phyloP scores from a whole-genome alignment of 176 grass and related monocot species.

The Aegilops umbellulata region DNA sequence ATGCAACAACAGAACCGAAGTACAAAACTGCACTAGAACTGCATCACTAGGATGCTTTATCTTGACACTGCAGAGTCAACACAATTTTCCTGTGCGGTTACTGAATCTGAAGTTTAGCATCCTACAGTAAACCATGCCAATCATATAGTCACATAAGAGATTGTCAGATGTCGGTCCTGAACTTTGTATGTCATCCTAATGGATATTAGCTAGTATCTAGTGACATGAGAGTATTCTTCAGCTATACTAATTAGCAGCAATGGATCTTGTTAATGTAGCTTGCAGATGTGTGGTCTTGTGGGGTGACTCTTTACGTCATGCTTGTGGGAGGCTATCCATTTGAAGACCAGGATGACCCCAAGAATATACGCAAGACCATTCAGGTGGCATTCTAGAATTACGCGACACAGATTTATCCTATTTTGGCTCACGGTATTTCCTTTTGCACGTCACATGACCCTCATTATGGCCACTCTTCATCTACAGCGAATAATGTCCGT shows the following conservation, averaged over 20 bases:
- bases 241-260: slow-evolving; percentile 9
- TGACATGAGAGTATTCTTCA: background rate
- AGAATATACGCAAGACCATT: slow-evolving; percentile 96
- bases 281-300: slow-evolving; percentile 98
- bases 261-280: slow-evolving; percentile 60
- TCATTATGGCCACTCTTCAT: slow-evolving; percentile 17
- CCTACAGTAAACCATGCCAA: slow-evolving; percentile 1
- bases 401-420: background rate
- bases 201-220: slow-evolving; percentile 6
- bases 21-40: too few relatives aligned
- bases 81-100: background rate
- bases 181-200: background rate
- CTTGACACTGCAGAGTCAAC: slow-evolving; percentile 3
- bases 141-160: background rate
- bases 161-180: background rate
- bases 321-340: slow-evolving; percentile 95
- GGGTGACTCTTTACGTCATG: slow-evolving; percentile 97
- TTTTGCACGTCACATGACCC: background rate
- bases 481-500: slow-evolving; percentile 87
- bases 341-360: slow-evolving; percentile 88
- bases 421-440: background rate
- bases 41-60: background rate
- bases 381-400: slow-evolving; percentile 40
- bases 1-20: background rate
- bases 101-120: slow-evolving; percentile 11